Evolutionary conservation across 2,329 filamentous ascomycete species (phyloP), one percentile per base, ranked within the genome.

Genomic region (Clonostachys byssicola): DNA sequence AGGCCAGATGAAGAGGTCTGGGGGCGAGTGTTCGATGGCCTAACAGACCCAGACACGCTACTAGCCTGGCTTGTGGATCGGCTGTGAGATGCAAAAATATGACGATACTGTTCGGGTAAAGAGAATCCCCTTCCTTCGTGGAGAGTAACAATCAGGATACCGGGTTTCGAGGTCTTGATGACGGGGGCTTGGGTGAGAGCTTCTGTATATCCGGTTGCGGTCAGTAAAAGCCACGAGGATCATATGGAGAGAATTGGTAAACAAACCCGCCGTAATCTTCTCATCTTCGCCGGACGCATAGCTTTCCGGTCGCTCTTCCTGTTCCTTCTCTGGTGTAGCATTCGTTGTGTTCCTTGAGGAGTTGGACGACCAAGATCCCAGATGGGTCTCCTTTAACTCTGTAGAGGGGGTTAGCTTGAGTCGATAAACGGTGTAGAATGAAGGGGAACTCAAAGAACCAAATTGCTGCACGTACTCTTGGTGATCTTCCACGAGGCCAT

Each of bases 301-400:
- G 55, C 74, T 75, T 53, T 71, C 56, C 47, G 71, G 64, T 45
- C 57, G 67, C 65, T 85, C 83, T 48, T 83, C 80, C 49, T 85
- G 77, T 62, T 83, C 81, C 51, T 81, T 77, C 56, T 76, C 89
- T 65, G 96, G 91, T 56, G 92, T 95, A 10, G 91, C 92, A 46
- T 92, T 92, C 41, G 92, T 96, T 33, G 92, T 91, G 43, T 91
- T 94, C 60, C 92, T 88, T 55, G 91, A 91, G 71, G 96, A 96
- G 56, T 88, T 87, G 71, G 86, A 30, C 23, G 23, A 91, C 59
- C 95, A 78, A 61, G 92, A 89, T 54, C 89, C 89, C 64, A 97
- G 77, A 75, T 97, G 94, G 66, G 92, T 97, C 72, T 97, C 92
- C 78, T 97, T 97, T 67, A 99, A 80, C 73, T 97, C 68, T 71